phyloP scores from a whole-genome alignment of 805 yeast genomes.

The Blastobotrys muscicola region DNA sequence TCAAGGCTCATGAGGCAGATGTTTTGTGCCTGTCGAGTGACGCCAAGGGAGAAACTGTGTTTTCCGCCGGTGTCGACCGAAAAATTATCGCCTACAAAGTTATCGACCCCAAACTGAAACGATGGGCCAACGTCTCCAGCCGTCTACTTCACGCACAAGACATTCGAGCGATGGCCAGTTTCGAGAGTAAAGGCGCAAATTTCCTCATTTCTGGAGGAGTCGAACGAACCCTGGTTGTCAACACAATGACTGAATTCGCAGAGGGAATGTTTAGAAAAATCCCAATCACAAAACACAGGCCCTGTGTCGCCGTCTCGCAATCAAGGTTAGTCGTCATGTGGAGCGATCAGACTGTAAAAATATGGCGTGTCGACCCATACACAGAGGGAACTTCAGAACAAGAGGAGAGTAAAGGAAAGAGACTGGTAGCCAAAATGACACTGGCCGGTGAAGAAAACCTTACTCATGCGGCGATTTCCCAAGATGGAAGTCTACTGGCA shows the following conservation, averaged over 20 bases:
- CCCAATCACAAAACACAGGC: constrained; percentile 48
- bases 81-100: constrained; percentile 67
- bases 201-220: constrained; percentile 48
- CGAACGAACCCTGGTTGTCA: constrained; percentile 35
- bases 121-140: constrained; percentile 72
- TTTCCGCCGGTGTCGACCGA: constrained; percentile 89
- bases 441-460: constrained; percentile 75
- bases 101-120: constrained; percentile 33
- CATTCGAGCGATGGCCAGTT: constrained; percentile 61
- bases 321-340: constrained; percentile 58
- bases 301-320: constrained; percentile 41
- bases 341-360: constrained; percentile 72
- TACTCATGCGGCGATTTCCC: constrained; percentile 54
- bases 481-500: constrained; percentile 54
- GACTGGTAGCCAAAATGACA: constrained; percentile 54
- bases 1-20: constrained; percentile 85
- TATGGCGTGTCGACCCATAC: constrained; percentile 53
- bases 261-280: constrained; percentile 66
- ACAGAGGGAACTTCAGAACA: constrained; percentile 11
- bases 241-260: constrained; percentile 54
- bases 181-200: constrained; percentile 46
- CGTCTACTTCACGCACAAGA: constrained; percentile 80
- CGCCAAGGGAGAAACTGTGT: constrained; percentile 50
- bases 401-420: constrained; percentile 33
- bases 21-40: constrained; percentile 64